These are phyloP conservation scores for Phytophthora macrochlamydospora DNA, from an alignment of 352 stramenopile genomes.

Conservation along the genomic window DNA sequence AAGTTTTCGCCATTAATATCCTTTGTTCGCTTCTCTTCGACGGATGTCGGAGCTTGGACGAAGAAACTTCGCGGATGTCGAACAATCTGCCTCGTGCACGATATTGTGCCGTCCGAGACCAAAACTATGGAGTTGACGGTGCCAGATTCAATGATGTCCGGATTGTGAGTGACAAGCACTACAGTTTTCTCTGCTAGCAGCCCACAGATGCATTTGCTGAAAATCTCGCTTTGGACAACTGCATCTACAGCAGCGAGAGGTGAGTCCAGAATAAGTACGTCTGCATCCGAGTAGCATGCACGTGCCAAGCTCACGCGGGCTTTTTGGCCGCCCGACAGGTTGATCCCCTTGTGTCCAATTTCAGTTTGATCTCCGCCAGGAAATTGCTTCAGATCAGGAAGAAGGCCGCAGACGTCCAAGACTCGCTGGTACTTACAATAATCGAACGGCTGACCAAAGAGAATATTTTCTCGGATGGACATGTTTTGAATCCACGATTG, in stretches of 20 bases:
- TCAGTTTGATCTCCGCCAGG: slow-evolving; percentile 89
- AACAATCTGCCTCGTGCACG: background rate
- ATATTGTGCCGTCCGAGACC: slow-evolving; percentile 16
- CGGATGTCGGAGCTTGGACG: background rate
- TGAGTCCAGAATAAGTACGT: slow-evolving; percentile 91
- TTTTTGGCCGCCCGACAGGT: slow-evolving; percentile 94
- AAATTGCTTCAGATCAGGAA: slow-evolving; percentile 85
- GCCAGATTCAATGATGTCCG: slow-evolving; percentile 52
- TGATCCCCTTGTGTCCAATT: slow-evolving; percentile 96
- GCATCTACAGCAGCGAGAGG: slow-evolving; percentile 92
- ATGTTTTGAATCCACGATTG: slow-evolving; percentile 95
- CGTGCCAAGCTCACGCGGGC: slow-evolving; percentile 66
- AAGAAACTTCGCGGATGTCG: slow-evolving; percentile 5
- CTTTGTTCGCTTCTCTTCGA: background rate
- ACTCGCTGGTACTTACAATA: slow-evolving; percentile 47
- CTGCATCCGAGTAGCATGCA: slow-evolving; percentile 58
- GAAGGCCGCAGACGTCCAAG: slow-evolving; percentile 74
- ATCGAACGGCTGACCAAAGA: slow-evolving; percentile 83
- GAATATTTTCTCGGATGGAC: slow-evolving; percentile 92
- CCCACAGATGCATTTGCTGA: slow-evolving; percentile 45
- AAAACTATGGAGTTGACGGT: slow-evolving; percentile 19
- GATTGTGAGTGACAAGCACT: slow-evolving; percentile 91
- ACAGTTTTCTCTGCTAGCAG: slow-evolving; percentile 59
- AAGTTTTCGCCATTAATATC: background rate
- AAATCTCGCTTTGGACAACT: slow-evolving; percentile 92